These are phyloP conservation scores for Apiospora koreana DNA, from an alignment of 2,329 filamentous ascomycete genomes.

Conservation along the genomic window DNA sequence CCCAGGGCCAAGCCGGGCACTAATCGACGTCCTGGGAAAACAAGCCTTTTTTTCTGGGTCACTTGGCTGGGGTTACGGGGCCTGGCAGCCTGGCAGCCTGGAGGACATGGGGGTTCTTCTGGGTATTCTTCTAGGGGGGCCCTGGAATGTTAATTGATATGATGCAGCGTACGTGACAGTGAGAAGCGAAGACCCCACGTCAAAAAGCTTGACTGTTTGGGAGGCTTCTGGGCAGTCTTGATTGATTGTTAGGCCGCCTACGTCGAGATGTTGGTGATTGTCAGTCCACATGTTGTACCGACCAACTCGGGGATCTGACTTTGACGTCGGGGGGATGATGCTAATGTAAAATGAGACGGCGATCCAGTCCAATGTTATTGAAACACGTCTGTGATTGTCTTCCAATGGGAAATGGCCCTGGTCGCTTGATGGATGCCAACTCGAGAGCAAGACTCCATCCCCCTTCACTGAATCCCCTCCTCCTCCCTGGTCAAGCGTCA, in stretches of 20 bases:
- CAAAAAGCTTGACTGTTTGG: background rate
- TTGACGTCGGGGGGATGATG: background rate
- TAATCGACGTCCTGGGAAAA: background rate
- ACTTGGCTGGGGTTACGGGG: background rate
- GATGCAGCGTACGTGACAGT: background rate
- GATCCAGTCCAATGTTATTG: background rate
- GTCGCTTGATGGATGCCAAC: no score
- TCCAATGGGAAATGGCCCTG: no score
- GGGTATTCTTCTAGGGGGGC: background rate
- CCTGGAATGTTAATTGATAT: background rate
- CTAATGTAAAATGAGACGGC: background rate
- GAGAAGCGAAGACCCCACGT: background rate
- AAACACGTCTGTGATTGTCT: no score
- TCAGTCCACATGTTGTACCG: no score
- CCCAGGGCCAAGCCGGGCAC: slow-evolving; percentile 5
- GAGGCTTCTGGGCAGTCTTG: background rate
- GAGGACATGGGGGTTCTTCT: no score
- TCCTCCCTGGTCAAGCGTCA: background rate
- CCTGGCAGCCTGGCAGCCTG: background rate
- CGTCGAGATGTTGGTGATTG: background rate
- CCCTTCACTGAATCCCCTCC: background rate
- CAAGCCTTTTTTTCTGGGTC: slow-evolving; percentile 4
- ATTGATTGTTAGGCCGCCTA: no score
- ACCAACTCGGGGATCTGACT: no score
- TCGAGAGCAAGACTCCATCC: background rate